Evolutionary conservation across 1,284 basidiomycete genomes (phyloP), one percentile per base, ranked within the genome.

Genomic region (Baeospora myosura): DNA sequence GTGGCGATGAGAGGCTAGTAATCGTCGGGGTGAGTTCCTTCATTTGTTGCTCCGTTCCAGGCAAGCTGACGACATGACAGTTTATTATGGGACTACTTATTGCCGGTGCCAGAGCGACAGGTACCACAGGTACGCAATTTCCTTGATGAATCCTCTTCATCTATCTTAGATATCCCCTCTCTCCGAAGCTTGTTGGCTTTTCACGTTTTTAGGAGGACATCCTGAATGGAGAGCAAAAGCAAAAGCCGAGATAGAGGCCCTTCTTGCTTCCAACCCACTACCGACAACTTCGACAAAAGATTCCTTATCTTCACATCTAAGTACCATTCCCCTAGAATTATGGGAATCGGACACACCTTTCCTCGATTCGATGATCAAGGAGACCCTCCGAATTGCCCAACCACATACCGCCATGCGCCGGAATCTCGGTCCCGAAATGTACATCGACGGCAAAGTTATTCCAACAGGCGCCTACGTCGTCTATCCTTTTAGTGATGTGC

Each of bases 41-140:
- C 42, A 38, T 44, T 49, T 47, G 40, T 41, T 46, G n/a, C 46
- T 47, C 45, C 45, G 51, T 53, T 42, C 39, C 46, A 38, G 33
- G 21, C 38, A 44, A 41, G 34, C 6, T 41, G 45, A 58, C 43
- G 16, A 53, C 46, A 14, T 41, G 53, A 46, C 52, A 86, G 81
- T 86, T 86, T 58, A 81, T 84, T 42, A 84, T 86, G 78, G 82
- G 83, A 24, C 62, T 86, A 6, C 65, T 86, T 41, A 78, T 83
- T 43, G 82, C 82, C 23, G 83, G 82, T 14, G 77, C 83, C 33
- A 71, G 83, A 53, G 81, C 82, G 12, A 86, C 82, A 36, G 82
- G 83, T 3, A 80, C 80, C 11, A 81, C 81, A 50, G 74, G 76
- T 73, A 46, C 51, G 18, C 38, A 18, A 49, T 45, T 36, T 40